These are phyloP conservation scores for Domatiomyces globalis DNA, from an alignment of 2,329 filamentous ascomycete species.

Conservation along the genomic window DNA sequence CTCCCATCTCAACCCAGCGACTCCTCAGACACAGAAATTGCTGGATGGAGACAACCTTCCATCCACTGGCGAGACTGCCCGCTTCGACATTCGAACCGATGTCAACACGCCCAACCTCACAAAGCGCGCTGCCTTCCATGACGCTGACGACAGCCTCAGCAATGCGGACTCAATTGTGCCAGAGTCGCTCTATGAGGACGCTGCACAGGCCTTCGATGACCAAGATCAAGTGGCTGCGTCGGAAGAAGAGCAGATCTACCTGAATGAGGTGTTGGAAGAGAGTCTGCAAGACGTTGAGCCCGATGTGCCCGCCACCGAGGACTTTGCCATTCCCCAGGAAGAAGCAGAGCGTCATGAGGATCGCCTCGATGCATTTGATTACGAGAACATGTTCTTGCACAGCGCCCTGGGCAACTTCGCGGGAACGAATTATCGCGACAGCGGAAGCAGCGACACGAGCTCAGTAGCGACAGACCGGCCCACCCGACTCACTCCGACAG, in stretches of 20 bases:
- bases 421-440: conserved; percentile 10
- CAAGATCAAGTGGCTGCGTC: conserved; percentile 20
- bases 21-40: conserved; percentile 10
- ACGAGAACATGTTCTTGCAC: conserved; percentile 89
- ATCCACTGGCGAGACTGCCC: conserved; percentile 10
- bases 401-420: conserved; percentile 63
- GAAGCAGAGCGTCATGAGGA: conserved; percentile 72
- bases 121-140: conserved; percentile 8
- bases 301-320: conserved; percentile 22
- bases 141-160: neutral
- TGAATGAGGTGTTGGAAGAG: conserved; percentile 30
- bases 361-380: conserved; percentile 88
- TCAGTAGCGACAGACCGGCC: conserved; percentile 14
- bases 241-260: conserved; percentile 38
- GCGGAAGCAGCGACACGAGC: conserved; percentile 13
- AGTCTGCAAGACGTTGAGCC: conserved; percentile 25
- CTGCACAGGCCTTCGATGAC: conserved; percentile 26
- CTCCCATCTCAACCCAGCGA: conserved; percentile 4
- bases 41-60: conserved; percentile 8
- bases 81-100: conserved; percentile 15
- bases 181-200: conserved; percentile 31
- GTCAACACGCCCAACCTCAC: conserved; percentile 18
- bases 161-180: conserved; percentile 7
- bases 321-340: conserved; percentile 20
- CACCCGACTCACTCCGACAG: conserved; percentile 11